These are phyloP conservation scores for Paxillus involutus DNA, from an alignment of 768 basidiomycete species.

Conservation along the genomic window DNA sequence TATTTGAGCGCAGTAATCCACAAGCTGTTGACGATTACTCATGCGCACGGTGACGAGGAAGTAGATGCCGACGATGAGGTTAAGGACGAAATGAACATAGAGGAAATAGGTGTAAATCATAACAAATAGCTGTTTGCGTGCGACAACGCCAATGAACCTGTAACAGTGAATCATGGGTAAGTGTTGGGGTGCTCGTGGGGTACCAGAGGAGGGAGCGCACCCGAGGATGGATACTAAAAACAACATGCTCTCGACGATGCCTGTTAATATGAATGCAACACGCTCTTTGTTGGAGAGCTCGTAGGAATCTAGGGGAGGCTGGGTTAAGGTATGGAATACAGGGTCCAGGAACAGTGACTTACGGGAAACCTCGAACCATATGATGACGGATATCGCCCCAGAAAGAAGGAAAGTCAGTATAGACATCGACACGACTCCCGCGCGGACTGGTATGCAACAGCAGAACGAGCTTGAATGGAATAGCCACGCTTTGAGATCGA, in stretches of 20 bases:
- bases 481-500: conserved; percentile 45
- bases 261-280: conserved; percentile 48
- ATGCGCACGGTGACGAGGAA: conserved; percentile 50
- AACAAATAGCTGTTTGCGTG: conserved; percentile 61
- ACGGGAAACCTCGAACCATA: conserved; percentile 68
- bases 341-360: conserved; percentile 21
- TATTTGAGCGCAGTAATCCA: conserved; percentile 45
- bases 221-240: conserved; percentile 56
- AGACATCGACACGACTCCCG: conserved; percentile 59
- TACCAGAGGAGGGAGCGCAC: conserved; percentile 30
- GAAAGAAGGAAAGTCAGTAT: conserved; percentile 53
- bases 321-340: background rate
- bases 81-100: conserved; percentile 57
- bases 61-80: conserved; percentile 50
- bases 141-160: conserved; percentile 64
- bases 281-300: conserved; percentile 29
- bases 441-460: conserved; percentile 61
- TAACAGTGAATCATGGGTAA: conserved; percentile 1
- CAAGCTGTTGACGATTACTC: conserved; percentile 42
- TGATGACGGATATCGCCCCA: conserved; percentile 48
- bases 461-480: conserved; percentile 57
- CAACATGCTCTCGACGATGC: conserved; percentile 52
- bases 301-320: conserved; percentile 32
- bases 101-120: conserved; percentile 56
- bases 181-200: background rate